These are phyloP conservation scores for Phytophthora litchii DNA, from an alignment of 352 stramenopile species.

Conservation along the genomic window DNA sequence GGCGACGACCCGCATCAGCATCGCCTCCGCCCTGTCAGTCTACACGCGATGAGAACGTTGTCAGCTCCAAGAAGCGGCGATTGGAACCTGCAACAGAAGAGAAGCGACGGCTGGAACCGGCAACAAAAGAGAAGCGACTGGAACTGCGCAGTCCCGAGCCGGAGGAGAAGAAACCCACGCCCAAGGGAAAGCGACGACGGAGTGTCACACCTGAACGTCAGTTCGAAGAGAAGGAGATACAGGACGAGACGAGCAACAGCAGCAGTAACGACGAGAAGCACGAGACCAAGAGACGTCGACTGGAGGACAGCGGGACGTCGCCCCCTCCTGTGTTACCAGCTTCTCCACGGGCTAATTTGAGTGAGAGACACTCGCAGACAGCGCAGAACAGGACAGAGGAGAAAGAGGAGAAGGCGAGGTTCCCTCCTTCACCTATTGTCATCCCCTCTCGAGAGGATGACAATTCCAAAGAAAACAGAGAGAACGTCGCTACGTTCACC, in stretches of 20 bases:
- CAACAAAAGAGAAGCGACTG: constrained; percentile 11
- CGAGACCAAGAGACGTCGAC: constrained; percentile 21
- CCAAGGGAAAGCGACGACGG: constrained; percentile 25
- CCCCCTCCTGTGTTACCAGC: constrained; percentile 25
- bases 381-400: constrained; percentile 22
- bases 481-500: constrained; percentile 27
- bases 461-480: constrained; percentile 30
- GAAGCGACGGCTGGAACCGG: constrained; percentile 17
- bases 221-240: constrained; percentile 5
- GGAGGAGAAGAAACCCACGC: constrained; percentile 16
- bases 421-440: constrained; percentile 30
- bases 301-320: constrained; percentile 16
- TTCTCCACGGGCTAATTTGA: constrained; percentile 33
- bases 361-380: constrained; percentile 20
- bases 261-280: constrained; percentile 24
- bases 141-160: constrained; percentile 13
- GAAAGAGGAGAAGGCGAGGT: constrained; percentile 37
- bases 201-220: constrained; percentile 9
- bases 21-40: constrained; percentile 21
- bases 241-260: constrained; percentile 22
- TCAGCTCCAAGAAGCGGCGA: constrained; percentile 26
- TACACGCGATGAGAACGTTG: constrained; percentile 12
- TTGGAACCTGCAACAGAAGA: constrained; percentile 11
- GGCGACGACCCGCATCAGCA: constrained; percentile 21
- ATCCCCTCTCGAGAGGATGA: constrained; percentile 30